Evolutionary conservation across 495 filamentous ascomycete species (phyloP), one percentile per base, ranked within the genome.

Genomic region (Trichocladium uniseriatum): DNA sequence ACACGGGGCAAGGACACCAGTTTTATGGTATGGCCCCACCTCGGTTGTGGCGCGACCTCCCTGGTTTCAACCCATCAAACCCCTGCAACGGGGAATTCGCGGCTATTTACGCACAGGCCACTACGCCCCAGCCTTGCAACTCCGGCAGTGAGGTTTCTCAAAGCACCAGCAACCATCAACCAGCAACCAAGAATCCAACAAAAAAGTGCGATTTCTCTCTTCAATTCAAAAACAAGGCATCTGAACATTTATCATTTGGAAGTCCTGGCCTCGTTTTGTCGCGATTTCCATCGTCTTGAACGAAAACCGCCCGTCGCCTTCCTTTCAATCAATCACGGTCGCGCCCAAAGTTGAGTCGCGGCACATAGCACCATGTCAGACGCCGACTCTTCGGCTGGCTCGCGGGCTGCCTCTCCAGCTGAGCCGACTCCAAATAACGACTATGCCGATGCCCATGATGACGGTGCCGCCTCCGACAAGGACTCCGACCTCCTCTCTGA

Each of bases 401-500:
- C 48, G 58, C 45, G 62, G 48, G 31, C 55, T 56, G 16, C 59
- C 63, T 35, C 53, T 42, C 29, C 52, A 15, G 38, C 36, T 16
- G 45, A 58, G 41, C n/a, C n/a, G n/a, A n/a, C n/a, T n/a, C n/a
- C n/a, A n/a, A 47, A 57, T 42, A 40, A 32, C 27, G 55, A 59
- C 37, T 49, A 73, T 38, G 52, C 67, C 5, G 59, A 61, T n/a
- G 64, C 66, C 35, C 57, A 68, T 13, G 60, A 60, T 41, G 65
- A 61, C 46, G 73, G 63, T 18, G 72, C 66, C 41, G 56, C 75
- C n/a, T 85, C 83, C 1, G 88, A 90, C 55, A 79, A 84, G 52
- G 87, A 91, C 28, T 88, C 86, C 10, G 72, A 75, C n/a, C 79
- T 86, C 45, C 79, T 94, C 14, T 96, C 90, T 9, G 92, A 98